Evolutionary conservation across 148 eudicot species (phyloP).

Genomic region (Selenicereus undatus): DNA sequence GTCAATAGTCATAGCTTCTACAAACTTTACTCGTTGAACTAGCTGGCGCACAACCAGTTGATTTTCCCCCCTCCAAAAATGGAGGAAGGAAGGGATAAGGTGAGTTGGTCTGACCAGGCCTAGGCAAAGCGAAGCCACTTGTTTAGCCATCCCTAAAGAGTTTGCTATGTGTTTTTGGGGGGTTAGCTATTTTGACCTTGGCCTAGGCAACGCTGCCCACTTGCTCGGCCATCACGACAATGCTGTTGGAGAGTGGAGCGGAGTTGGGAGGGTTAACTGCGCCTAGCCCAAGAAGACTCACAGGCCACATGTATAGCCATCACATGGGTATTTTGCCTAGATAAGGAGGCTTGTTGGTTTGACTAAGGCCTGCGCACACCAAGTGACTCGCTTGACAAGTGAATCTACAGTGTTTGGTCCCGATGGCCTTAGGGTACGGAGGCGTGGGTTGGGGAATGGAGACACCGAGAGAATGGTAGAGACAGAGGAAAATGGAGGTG

Average conservation of each 20-base stretch:
- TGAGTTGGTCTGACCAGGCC: not conserved
- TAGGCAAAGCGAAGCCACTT: not conserved
- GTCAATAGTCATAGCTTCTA: too few species aligned
- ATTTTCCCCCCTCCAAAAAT: too few species aligned
- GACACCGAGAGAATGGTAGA: constrained; percentile 6
- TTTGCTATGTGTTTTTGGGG: not conserved
- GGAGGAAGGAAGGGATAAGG: too few species aligned
- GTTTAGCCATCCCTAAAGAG: not conserved
- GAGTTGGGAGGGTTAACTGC: too few species aligned
- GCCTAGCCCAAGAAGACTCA: too few species aligned
- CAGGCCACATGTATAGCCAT: not conserved
- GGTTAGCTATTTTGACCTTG: not conserved
- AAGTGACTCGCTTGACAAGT: not conserved
- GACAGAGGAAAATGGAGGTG: constrained; percentile 6
- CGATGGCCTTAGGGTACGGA: not conserved
- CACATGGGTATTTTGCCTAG: not conserved
- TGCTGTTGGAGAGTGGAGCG: not conserved
- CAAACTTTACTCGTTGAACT: too few species aligned
- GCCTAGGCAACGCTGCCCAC: not conserved
- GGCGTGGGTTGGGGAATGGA: constrained; percentile 2
- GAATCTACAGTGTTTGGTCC: not conserved
- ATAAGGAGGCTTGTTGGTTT: not conserved
- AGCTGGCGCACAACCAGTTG: too few species aligned
- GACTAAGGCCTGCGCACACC: not conserved
- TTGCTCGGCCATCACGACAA: not conserved